These are phyloP conservation scores for Phytophthora palmivora DNA, from an alignment of 352 stramenopile genomes.

Conservation along the genomic window DNA sequence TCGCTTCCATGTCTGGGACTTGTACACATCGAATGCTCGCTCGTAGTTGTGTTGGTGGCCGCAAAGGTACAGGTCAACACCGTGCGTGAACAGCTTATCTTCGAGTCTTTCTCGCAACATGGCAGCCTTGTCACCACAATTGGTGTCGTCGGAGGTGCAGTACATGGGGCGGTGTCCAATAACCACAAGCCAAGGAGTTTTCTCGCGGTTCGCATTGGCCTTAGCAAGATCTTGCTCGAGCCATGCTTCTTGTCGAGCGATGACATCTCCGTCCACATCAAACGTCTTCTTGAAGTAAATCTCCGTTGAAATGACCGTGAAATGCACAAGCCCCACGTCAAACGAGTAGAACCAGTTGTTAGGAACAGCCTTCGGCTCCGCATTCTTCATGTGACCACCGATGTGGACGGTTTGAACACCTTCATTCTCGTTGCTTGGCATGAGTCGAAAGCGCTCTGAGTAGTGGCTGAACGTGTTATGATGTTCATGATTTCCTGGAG, in stretches of 20 bases:
- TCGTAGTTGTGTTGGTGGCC: constrained; percentile 93
- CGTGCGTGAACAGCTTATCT: constrained; percentile 74
- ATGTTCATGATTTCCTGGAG: constrained; percentile 91
- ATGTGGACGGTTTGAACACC: constrained; percentile 53
- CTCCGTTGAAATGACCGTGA: constrained; percentile 85
- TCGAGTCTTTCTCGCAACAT: constrained; percentile 75
- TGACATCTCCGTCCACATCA: constrained; percentile 53
- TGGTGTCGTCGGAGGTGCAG: constrained; percentile 81
- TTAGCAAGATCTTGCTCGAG: constrained; percentile 61
- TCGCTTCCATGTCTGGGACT: constrained; percentile 53
- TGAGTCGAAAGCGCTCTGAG: constrained; percentile 84
- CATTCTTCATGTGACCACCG: constrained; percentile 34
- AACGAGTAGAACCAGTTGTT: constrained; percentile 93
- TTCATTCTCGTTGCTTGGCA: constrained; percentile 78
- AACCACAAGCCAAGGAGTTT: constrained; percentile 85
- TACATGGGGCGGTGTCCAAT: constrained; percentile 90
- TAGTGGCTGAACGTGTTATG: constrained; percentile 87
- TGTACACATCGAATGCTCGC: constrained; percentile 84
- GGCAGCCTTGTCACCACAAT: constrained; percentile 66
- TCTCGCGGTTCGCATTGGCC: constrained; percentile 69
- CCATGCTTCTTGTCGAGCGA: constrained; percentile 70
- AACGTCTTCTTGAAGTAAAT: constrained; percentile 86
- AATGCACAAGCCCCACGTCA: constrained; percentile 88
- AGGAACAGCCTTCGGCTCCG: constrained; percentile 43
- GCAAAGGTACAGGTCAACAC: constrained; percentile 89